Evolutionary conservation across 805 yeast species (phyloP), one percentile per base, ranked within the genome.

Genomic region (Candida dajiaensis): DNA sequence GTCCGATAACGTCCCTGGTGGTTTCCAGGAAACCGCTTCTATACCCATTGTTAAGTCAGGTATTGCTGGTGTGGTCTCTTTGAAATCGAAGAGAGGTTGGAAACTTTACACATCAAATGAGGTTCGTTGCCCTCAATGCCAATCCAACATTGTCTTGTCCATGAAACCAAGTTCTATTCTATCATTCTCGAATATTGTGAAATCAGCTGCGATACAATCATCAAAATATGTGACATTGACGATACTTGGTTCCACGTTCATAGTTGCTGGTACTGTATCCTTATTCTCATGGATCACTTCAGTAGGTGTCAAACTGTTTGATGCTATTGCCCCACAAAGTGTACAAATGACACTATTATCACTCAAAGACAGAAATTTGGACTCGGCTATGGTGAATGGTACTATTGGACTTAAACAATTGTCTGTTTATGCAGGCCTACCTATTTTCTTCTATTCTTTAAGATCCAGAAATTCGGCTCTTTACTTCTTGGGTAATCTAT

Each of bases 61-160:
- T 18, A 41, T 45, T 3, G 19, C 41, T 3, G 46, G 40, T 35
- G 39, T 25, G 12, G 29, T 46, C 4, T 42, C 38, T 7, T 19
- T 51, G 18, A 43, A 38, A 12, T 36, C 52, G 8, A 20, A 23
- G 3, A 23, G 12, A 13, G 52, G 52, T 3, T 15, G 20, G 6
- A 40, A 44, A 28, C 31, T 50, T 9, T 42, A 38, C 21, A 44
- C 43, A 4, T 38, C 40, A 21, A 43, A 44, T 11, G 29, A 48
- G 8, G 58, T 66, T 19, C 59, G 57, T 18, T 69, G 74, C 49
- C 72, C 72, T 1, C 73, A 69, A 48, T 69, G 74, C 50, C 56
- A 62, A 38, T 48, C 62, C 5, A 58, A 63, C 12, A 58, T 69
- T 3, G 52, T 61, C 23, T 43, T 67, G 26, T 55, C 59, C 23